Evolutionary conservation across 768 basidiomycete genomes (phyloP), one percentile per base, ranked within the genome.

Genomic region (Boletus tomentosulus): DNA sequence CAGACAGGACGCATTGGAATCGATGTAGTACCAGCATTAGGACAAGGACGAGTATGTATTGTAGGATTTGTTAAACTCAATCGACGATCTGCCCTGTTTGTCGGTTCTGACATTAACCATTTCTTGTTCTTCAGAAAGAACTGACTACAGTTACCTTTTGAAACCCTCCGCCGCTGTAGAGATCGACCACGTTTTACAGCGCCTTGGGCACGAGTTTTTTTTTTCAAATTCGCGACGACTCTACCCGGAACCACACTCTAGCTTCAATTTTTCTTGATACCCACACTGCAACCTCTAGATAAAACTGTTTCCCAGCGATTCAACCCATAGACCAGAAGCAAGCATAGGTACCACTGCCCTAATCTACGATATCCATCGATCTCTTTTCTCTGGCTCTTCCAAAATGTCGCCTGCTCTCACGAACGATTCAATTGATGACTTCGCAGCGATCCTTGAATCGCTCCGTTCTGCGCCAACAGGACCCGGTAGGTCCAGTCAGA

Each of bases 391-490:
- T 51, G 41, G 30, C 25, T 46, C 38, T 49, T 50, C 56, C 16
- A 45, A 30, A 53, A 83, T 81, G 81, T 83, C 83, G 59, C 82
- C 81, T 62, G 77, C 77, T 58, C 71, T 78, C 55, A 78, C 77
- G 71, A 71, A 74, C 60, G 69, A 76, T 66, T 54, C 74, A 58
- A 64, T 74, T 46, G 63, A 72, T 42, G 71, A 76, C 30, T 79
- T 85, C 54, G 62, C 73, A 28, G 69, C 76, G 8, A 61, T 71
- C 27, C 51, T 73, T 24, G 78, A 83, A 34, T 74, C 78, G 35
- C 70, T 85, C 48, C 76, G 76, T 55, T 68, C 75, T 15, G 84
- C 84, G 24, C 83, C 85, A 48, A 85, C 85, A 24, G 84, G 78
- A 38, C 82, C 81, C 61, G 84, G 85, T 79, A 51, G 50, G 72